A percentile compares a stretch with the other conserved stretches of the same genome.
Conservation (phyloP, 805 yeast genomes). For the Myxozyma udenii region DNA sequence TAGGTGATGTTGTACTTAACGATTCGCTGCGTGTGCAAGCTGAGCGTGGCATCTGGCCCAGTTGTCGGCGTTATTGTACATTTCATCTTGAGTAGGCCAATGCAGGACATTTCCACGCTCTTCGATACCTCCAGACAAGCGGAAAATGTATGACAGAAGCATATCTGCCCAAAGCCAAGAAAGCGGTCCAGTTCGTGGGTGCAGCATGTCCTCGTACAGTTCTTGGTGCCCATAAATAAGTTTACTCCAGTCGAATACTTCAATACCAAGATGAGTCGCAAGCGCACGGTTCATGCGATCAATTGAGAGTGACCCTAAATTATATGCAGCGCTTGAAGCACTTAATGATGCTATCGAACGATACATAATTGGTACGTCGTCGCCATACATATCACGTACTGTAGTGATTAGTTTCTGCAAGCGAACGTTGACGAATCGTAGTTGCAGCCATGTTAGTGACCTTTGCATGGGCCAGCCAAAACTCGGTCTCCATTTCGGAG, state of each 20-base stretch:
- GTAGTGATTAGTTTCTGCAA: constrained; percentile 8
- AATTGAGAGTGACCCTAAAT: constrained; percentile 5
- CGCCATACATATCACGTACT: constrained; percentile 14
- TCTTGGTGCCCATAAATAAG: constrained; percentile 4
- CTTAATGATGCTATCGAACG: constrained; percentile 4
- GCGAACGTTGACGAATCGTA: constrained; percentile 16
- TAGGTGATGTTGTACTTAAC: too few relatives aligned
- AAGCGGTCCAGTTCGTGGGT: constrained; percentile 8
- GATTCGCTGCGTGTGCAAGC: too few relatives aligned
- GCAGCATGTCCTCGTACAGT: constrained; percentile 10
- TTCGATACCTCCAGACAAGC: constrained; percentile 25
- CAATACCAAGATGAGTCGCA: constrained; percentile 6
- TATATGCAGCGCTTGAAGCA: neutral
- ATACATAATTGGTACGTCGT: constrained; percentile 17
- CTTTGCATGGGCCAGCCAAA: neutral
- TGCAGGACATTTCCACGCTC: constrained; percentile 5
- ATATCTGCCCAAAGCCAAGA: constrained; percentile 17
- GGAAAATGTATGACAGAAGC: constrained; percentile 20
- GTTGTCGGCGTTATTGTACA: neutral
- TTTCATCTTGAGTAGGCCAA: constrained; percentile 7
- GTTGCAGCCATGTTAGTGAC: constrained; percentile 17
- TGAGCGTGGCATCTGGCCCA: neutral
- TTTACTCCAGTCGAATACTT: constrained; percentile 17
- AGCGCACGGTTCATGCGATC: constrained; percentile 20
- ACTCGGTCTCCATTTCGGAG: neutral